Evolutionary conservation across 768 basidiomycete genomes (phyloP).

Genomic region (Pilatotrama ljubarskyi): DNA sequence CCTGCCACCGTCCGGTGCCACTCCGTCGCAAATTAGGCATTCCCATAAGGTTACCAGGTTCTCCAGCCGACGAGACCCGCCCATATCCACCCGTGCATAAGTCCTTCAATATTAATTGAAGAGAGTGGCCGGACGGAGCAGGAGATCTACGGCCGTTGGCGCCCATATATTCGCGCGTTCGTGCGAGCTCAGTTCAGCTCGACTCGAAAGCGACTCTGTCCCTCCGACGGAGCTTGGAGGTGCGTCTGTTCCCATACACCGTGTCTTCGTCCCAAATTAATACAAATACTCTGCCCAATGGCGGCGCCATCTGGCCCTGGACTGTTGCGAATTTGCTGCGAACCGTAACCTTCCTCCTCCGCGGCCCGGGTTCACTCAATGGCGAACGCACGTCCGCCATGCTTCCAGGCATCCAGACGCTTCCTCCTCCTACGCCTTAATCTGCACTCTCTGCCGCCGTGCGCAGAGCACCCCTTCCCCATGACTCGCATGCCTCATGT

Average conservation of each 20-base stretch:
- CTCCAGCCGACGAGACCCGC: neutral
- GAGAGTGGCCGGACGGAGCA: neutral
- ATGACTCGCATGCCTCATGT: conserved; percentile 16
- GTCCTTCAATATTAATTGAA: neutral
- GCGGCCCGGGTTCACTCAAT: conserved; percentile 19
- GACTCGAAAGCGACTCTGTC: neutral
- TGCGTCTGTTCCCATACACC: conserved; percentile 13
- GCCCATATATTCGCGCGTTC: neutral
- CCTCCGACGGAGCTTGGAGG: neutral
- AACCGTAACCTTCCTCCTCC: conserved; percentile 15
- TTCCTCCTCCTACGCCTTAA: conserved; percentile 18
- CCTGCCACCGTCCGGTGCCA: neutral
- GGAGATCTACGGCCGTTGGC: neutral
- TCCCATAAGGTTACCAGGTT: conserved; percentile 16
- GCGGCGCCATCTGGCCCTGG: conserved; percentile 12
- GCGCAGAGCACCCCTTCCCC: conserved; percentile 6
- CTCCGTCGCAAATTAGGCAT: conserved; percentile 9
- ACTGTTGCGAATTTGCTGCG: conserved; percentile 5
- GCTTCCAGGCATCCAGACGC: conserved; percentile 17
- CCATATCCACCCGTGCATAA: neutral
- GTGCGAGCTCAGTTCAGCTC: neutral
- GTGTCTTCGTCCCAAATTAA: conserved; percentile 7
- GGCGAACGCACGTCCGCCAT: conserved; percentile 18
- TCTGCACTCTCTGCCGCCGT: conserved; percentile 7
- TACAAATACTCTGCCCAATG: conserved; percentile 3